phyloP scores from a whole-genome alignment of 75 land plant species.

The Gnetum montanum region DNA sequence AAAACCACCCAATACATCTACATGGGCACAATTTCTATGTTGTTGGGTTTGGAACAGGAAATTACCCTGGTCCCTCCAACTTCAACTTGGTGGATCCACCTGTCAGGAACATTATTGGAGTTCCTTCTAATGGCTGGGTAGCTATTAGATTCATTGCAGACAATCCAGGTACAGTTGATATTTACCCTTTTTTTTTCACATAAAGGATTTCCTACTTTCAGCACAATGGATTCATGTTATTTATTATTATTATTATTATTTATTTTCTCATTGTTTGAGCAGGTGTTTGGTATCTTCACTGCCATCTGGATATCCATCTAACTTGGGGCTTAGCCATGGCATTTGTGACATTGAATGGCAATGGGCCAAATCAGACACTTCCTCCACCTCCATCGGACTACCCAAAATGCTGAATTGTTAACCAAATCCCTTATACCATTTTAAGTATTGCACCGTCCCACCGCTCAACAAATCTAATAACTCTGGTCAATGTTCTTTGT shows the following conservation, averaged over 20 bases:
- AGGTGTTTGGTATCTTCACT: constrained; percentile 64
- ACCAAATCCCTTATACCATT: too few relatives aligned
- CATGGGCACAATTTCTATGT: constrained; percentile 28
- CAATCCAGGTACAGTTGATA: constrained; percentile 20
- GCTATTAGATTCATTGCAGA: constrained; percentile 28
- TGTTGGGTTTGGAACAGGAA: constrained; percentile 26
- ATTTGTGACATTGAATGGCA: constrained; percentile 49
- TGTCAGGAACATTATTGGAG: constrained; percentile 23
- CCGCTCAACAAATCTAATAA: too few relatives aligned
- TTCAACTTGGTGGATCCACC: constrained; percentile 35
- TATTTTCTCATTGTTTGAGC: constrained; percentile 11
- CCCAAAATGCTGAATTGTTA: constrained; percentile 26
- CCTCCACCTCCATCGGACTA: constrained; percentile 37
- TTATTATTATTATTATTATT: too few relatives aligned
- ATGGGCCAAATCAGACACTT: constrained; percentile 28
- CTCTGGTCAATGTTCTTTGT: too few relatives aligned
- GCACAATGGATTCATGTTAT: too few relatives aligned
- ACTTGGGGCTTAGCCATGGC: constrained; percentile 59
- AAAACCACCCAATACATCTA: constrained; percentile 28
- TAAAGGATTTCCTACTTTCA: background rate
- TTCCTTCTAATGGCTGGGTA: constrained; percentile 27
- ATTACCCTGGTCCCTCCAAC: constrained; percentile 18
- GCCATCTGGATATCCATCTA: constrained; percentile 47
- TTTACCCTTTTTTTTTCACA: background rate
- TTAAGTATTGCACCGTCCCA: too few relatives aligned